Evolutionary conservation across 495 filamentous ascomycete species (phyloP).

Genomic region (Usnea hakonensis): DNA sequence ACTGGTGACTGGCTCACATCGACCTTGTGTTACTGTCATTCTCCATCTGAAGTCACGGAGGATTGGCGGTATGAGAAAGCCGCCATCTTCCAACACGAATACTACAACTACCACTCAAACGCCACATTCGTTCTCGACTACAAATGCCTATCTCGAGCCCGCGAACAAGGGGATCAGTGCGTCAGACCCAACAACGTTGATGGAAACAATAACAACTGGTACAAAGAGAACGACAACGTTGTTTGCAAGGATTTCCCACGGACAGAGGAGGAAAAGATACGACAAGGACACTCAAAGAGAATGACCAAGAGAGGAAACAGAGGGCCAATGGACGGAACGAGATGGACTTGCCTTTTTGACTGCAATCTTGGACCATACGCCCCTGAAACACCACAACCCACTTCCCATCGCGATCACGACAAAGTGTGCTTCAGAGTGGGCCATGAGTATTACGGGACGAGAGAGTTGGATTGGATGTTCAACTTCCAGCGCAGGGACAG

Average conservation of each 20-base stretch:
- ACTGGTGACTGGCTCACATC: neutral
- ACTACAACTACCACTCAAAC: slow-evolving; percentile 2
- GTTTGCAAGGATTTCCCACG: neutral
- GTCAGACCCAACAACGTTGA: neutral
- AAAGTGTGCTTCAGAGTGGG: neutral
- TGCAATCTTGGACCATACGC: neutral
- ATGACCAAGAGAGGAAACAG: neutral
- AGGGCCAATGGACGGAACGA: neutral
- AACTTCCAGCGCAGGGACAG: neutral
- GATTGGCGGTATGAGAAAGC: neutral
- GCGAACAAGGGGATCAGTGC: neutral
- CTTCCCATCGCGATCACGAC: neutral
- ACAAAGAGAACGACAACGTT: neutral
- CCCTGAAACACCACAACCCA: neutral
- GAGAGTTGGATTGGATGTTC: neutral
- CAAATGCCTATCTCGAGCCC: neutral
- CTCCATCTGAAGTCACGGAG: neutral
- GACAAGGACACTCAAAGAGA: neutral
- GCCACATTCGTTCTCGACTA: neutral
- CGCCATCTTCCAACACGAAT: neutral
- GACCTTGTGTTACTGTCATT: neutral
- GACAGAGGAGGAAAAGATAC: neutral
- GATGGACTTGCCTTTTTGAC: neutral
- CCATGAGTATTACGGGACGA: neutral
- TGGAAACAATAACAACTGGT: neutral